Base-by-base conservation (phyloP, 2,329 filamentous ascomycete species). In the Ophiosphaerella korrae region DNA sequence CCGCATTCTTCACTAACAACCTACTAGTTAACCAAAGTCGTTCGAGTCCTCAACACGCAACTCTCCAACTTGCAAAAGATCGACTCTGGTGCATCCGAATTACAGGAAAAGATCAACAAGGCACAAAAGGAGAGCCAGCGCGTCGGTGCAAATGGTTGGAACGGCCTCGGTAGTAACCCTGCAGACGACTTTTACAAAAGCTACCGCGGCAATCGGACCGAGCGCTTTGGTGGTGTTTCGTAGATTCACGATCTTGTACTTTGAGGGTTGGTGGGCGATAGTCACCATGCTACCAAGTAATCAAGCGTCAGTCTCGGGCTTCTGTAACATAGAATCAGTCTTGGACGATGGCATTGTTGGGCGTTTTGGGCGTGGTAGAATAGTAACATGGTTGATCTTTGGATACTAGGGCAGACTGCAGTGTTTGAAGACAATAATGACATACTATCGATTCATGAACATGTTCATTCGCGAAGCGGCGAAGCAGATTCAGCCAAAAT, bases 41-140 rank as follows among this genome's bases (percentile, higher is more conserved):
- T 97, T 45, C 88, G 91, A 57, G 92, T 97, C 42, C 87, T 99
- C 62, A 99, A 99, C 73, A 87, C 88, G 21, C 94, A 99, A 73
- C 85, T 99, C 33, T 86, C 87, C 32, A 92, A 97, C 74, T 82
- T 99, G 53, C 93, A 97, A 75, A 89, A 89, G 78, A 97, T 99
- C 72, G 93, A 97, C 70, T 85, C 87, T 58, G 92, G 93, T 58
- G 89, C 93, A 32, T 84, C 87, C 13, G 83, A 87, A 29, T 80
- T 97, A 45, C 89, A 95, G 73, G 82, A 86, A 52, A 96, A 96
- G 81, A 90, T 97, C 44, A 77, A 80, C 5, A 84, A 87, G 26
- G 90, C 92, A 21, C 92, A 96, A 71, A 92, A 92, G 75, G 84
- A 90, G 32, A 86, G 85, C 66, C 86, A 85, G 55, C 73, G 75